Evolutionary conservation across 345 rosid genomes (phyloP), one percentile per base, ranked within the genome.

Genomic region (Viola odorata): DNA sequence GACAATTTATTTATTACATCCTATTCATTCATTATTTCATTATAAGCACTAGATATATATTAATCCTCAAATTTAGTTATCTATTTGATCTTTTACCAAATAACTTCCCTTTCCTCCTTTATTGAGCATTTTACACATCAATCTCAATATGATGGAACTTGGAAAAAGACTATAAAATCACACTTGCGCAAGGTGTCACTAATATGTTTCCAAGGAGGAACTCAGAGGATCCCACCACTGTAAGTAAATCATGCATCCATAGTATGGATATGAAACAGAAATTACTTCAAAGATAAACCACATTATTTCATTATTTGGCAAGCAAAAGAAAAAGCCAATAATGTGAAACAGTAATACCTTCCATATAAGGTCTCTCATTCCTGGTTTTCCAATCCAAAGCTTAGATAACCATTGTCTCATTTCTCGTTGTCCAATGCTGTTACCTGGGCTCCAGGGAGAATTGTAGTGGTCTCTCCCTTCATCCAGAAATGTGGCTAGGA

Each of bases 341-440:
- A 7, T 15, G n/a, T 1, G 36, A n/a, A 51, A 51, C 1, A 40
- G 1, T 49, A 16, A 14, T 66, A 92, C 98, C 98, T 92, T 92
- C 98, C 98, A 92, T 69, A 85, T 65, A 32, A 87, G 82, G 32
- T 78, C 80, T 76, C 98, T 80, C 81, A 84, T 75, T 76, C 62
- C 94, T 32, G 96, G 94, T 66, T 85, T 92, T 44, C 73, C 62
- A 65, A 72, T 63, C 98, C 98, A 92, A 64, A 92, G 96, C 75
- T 76, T 87, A 58, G 66, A 81, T 67, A 92, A 66, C 98, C 98
- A 92, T 32, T 77, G 86, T 65, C 98, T 87, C 96, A 92, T 84
- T 81, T 92, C 96, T 71, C 98, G 83, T 55, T 84, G 96, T 60
- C 96, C 98, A 13, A 89, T 87, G 76, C 91, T 82, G 69, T 87